These are phyloP conservation scores for Aureoboletus auriporus DNA, from an alignment of 768 basidiomycete species.

Conservation along the genomic window DNA sequence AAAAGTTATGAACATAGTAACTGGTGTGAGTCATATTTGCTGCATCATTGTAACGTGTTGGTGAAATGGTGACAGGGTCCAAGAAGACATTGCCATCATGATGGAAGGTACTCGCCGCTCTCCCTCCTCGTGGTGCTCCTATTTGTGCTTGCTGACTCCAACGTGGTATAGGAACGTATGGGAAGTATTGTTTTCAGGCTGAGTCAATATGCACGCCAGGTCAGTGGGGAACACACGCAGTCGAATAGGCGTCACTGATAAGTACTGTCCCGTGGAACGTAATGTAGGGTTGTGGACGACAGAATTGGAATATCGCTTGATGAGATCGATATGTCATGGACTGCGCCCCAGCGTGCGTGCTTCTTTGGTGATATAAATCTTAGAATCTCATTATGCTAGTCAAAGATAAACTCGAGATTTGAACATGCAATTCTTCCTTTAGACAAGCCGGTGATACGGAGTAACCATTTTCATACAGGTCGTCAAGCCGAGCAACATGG, in stretches of 20 bases:
- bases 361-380: background rate
- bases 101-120: constrained; percentile 43
- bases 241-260: background rate
- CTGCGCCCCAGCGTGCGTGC: constrained; percentile 67
- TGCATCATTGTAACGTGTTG: background rate
- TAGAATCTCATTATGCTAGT: constrained; percentile 32
- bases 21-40: constrained; percentile 49
- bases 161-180: constrained; percentile 50
- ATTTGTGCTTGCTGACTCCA: constrained; percentile 16
- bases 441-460: constrained; percentile 66
- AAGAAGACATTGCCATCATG: constrained; percentile 59
- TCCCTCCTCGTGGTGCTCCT: constrained; percentile 4
- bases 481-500: constrained; percentile 25
- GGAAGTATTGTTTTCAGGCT: constrained; percentile 70
- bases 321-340: constrained; percentile 65
- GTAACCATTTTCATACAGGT: constrained; percentile 59
- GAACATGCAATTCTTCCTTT: constrained; percentile 69
- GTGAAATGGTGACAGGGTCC: constrained; percentile 35
- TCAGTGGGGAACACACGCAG: constrained; percentile 22
- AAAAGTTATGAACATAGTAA: constrained; percentile 58
- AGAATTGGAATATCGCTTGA: constrained; percentile 71
- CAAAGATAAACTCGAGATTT: constrained; percentile 55
- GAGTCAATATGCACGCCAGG: constrained; percentile 67
- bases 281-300: constrained; percentile 69
- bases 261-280: background rate